A percentile compares a stretch with the other conserved stretches of the same genome.
Conservation (phyloP, 2,329 filamentous ascomycete species). For the Drechslerella stenobrocha region DNA sequence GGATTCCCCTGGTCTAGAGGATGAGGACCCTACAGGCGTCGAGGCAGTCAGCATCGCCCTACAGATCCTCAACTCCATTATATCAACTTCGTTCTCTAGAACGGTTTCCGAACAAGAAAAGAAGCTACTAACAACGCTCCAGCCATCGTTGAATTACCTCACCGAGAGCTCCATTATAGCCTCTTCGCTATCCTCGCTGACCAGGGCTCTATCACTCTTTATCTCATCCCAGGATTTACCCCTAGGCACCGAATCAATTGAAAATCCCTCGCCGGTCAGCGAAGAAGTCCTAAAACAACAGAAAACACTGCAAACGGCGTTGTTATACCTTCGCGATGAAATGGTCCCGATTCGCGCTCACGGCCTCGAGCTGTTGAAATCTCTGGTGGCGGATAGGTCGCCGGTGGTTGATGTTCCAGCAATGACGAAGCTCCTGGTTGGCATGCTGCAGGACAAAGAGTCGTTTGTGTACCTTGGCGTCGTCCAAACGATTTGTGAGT, state of each 20-base stretch:
- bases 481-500: constrained; percentile 66
- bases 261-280: constrained; percentile 53
- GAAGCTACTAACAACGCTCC: constrained; percentile 51
- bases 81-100: constrained; percentile 54
- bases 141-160: constrained; percentile 50
- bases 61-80: constrained; percentile 56
- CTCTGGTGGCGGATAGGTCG: constrained; percentile 62
- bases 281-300: constrained; percentile 57
- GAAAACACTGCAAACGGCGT: constrained; percentile 65
- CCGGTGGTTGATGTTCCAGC: constrained; percentile 69
- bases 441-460: constrained; percentile 67
- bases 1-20: constrained; percentile 63
- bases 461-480: constrained; percentile 73
- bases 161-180: constrained; percentile 28
- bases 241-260: neutral
- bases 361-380: constrained; percentile 65
- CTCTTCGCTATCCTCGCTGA: constrained; percentile 48
- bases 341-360: constrained; percentile 70
- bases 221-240: constrained; percentile 49
- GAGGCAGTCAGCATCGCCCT: constrained; percentile 57
- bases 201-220: constrained; percentile 52
- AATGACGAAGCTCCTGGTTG: constrained; percentile 66
- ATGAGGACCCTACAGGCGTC: constrained; percentile 59
- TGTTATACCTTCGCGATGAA: constrained; percentile 67
- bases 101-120: constrained; percentile 53